phyloP scores from a whole-genome alignment of 805 yeast genomes.

The Wickerhamiella parazyma region DNA sequence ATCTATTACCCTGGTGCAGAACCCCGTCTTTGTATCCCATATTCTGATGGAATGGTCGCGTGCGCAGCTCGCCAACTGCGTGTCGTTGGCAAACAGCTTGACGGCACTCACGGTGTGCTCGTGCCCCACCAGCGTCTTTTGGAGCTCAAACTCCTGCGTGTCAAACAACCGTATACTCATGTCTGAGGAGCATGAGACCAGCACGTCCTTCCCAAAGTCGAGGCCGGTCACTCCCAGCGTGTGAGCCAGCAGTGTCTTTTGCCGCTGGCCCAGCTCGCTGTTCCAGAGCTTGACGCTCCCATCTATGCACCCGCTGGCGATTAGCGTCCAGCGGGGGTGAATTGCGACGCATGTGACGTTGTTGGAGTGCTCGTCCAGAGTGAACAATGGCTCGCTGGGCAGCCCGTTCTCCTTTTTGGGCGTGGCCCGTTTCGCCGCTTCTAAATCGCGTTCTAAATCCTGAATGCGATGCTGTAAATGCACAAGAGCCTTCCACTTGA shows the following conservation, averaged over 20 bases:
- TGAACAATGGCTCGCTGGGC: constrained; percentile 35
- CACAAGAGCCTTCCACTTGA: constrained; percentile 79
- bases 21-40: constrained; percentile 59
- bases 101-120: constrained; percentile 70
- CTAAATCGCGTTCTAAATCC: constrained; percentile 50
- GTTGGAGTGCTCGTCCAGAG: constrained; percentile 41
- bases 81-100: constrained; percentile 28
- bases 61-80: constrained; percentile 53
- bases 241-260: constrained; percentile 57
- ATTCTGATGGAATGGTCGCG: constrained; percentile 81
- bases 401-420: constrained; percentile 38
- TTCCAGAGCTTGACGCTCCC: constrained; percentile 69
- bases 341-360: constrained; percentile 50
- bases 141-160: constrained; percentile 29
- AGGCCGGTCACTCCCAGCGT: constrained; percentile 51
- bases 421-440: constrained; percentile 29
- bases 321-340: constrained; percentile 59
- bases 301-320: constrained; percentile 56
- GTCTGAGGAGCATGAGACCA: constrained; percentile 42
- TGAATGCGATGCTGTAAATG: constrained; percentile 59
- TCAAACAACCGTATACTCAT: constrained; percentile 60
- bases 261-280: constrained; percentile 46
- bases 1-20: constrained; percentile 47
- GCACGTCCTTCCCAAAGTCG: constrained; percentile 38
- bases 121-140: constrained; percentile 58